Base-by-base conservation (phyloP, 352 stramenopile genomes). In the Pythium phragmitis region DNA sequence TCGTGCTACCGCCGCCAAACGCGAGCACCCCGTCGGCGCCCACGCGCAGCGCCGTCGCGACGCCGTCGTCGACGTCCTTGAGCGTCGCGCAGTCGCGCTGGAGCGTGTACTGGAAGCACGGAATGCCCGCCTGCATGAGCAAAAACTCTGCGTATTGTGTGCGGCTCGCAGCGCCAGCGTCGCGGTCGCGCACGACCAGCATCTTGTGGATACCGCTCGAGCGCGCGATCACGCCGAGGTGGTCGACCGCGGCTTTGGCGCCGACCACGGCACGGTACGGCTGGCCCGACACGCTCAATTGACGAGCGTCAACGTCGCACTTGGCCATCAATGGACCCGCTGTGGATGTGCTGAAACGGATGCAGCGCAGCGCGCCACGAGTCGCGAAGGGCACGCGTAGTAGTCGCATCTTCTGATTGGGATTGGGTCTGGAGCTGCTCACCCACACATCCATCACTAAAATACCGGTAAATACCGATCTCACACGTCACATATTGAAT, bases 21-120 rank as follows among this genome's bases (percentile, higher is more conserved):
- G 77, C 80, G 16, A 92, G 67, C 53, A 92, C 74, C 14, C 83
- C 79, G 50, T 92, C 76, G 1, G 80, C 83, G 11, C 83, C 83
- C 9, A 92, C 80, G 7, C 83, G 79, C 45, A 75, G 66, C 0
- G 83, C 83, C 12, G 76, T 85, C 7, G 79, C 74, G 30, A 72
- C 67, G 0, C 74, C 83, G 23, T 81, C 72, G 59, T 90, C 77
- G 49, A 92, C 74, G 9, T 71, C 72, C 23, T 78, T 61, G 21
- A 87, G 43, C 12, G 83, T 90, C 12, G 83, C 74, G 58, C 83
- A 92, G 53, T 92, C 83, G 16, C 76, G 72, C 65, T 78, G 71
- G 49, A 92, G 57, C 17, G 83, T 92, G 70, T 87, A 86, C 67
- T 90, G 80, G 58, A 92, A 92, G 55, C 77, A 88, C 12, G 83